A percentile compares a stretch with the other conserved stretches of the same genome.
Evolutionary conservation across 345 rosid species (phyloP).

Genomic region (Gossypium mustelinum): DNA sequence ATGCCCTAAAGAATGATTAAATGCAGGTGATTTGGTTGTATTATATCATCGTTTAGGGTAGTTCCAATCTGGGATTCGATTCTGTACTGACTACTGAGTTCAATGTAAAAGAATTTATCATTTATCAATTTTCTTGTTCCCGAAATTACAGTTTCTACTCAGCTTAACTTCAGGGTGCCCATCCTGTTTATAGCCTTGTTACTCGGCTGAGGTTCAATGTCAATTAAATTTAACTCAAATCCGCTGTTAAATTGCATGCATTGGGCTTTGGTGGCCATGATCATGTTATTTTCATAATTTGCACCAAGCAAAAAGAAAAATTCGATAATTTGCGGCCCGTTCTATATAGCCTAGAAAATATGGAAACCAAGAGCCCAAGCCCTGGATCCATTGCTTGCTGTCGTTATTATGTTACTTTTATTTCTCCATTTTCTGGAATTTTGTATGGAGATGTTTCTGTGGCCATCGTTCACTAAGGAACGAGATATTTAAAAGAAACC

Average conservation of each 20-base stretch:
- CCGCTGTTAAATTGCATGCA: no score
- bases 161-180: background rate
- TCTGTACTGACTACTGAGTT: background rate
- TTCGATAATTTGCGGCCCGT: background rate
- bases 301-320: no score
- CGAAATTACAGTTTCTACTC: background rate
- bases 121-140: background rate
- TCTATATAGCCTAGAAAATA: background rate
- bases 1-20: background rate
- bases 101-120: background rate
- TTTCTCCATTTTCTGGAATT: background rate
- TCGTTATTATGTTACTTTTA: no score
- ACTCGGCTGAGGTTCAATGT: background rate
- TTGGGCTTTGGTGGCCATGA: no score
- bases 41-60: background rate
- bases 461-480: slow-evolving; percentile 23
- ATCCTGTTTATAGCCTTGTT: background rate
- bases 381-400: background rate
- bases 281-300: no score
- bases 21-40: background rate
- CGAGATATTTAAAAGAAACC: slow-evolving; percentile 21
- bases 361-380: background rate
- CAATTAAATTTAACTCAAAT: background rate
- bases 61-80: background rate
- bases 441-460: slow-evolving; percentile 2